These are phyloP conservation scores for Nicotiana benthamiana DNA, from an alignment of 257 asterid genomes.

Conservation along the genomic window DNA sequence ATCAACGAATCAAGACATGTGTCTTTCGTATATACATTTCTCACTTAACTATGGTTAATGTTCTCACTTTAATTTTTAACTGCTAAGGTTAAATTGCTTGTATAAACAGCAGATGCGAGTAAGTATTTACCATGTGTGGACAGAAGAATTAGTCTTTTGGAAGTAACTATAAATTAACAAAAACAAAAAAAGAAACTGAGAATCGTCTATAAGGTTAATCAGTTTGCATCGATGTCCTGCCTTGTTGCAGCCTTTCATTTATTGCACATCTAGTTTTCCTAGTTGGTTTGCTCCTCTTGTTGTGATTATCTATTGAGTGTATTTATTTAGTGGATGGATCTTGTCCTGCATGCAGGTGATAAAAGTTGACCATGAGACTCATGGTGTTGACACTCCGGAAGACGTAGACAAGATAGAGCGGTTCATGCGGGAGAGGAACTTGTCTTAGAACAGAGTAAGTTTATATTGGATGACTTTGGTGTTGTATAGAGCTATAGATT, in stretches of 20 bases:
- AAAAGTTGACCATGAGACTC: conserved; percentile 65
- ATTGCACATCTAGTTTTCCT: neutral
- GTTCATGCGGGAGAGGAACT: conserved; percentile 46
- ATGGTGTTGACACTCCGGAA: conserved; percentile 66
- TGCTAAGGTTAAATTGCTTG: neutral
- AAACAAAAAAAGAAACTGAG: neutral
- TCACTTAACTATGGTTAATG: neutral
- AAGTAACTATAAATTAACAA: neutral
- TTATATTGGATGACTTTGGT: neutral
- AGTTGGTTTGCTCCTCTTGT: neutral
- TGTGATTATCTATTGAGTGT: neutral
- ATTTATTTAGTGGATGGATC: neutral
- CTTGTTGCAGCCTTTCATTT: neutral
- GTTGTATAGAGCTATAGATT: neutral
- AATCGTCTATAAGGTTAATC: neutral
- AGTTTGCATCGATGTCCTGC: neutral
- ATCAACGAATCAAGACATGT: neutral
- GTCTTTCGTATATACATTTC: neutral
- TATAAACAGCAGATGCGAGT: neutral
- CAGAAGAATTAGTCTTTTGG: neutral
- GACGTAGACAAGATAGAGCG: conserved; percentile 56
- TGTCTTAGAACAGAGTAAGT: conserved; percentile 24
- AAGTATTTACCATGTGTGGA: neutral
- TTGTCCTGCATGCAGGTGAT: conserved; percentile 35
- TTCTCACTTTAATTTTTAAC: neutral